Base-by-base conservation (phyloP, 2,329 filamentous ascomycete species). In the Colletotrichum sp. region DNA sequence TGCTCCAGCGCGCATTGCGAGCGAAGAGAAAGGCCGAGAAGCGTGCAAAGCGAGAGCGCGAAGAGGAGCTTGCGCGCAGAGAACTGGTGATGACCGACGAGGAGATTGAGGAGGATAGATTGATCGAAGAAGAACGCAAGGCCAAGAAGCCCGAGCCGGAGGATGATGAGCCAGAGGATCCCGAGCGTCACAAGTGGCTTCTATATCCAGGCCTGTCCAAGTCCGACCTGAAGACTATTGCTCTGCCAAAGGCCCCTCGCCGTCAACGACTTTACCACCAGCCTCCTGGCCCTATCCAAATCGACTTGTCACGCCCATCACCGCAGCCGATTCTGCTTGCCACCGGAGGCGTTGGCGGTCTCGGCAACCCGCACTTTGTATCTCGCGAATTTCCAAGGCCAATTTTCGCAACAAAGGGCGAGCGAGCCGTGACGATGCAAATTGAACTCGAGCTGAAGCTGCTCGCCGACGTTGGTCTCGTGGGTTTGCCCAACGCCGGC, bases 361-460 rank as follows among this genome's bases (percentile, higher is more conserved):
- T 98, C 9, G 97, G 97, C 13, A 99, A 99, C 81, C 95, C 97
- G 7, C 96, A 98, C 83, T 99, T 98, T 81, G 91, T 94, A 36
- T 94, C 94, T 6, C 93, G 93, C 70, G 90, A 92, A n/a, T 90
- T 92, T 65, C 90, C 92, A 5, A 90, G 94, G 56, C 97, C 97
- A 1, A 93, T 96, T 80, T 98, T 96, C 83, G 97, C 96, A 7
- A 98, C 96, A 1, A 94, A 92, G 78, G 97, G 97, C 56, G 95
- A 98, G 78, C 88, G 90, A 14, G 94, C 95, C 48, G 92, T 97
- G 80, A 93, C 91, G 52, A 88, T 99, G 81, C 92, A 93, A 63
- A 86, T 99, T 43, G 93, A 98, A 81, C 90, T 99, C 16, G 97
- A 99, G 83, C 90, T 99, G 76, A 98, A 98, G 87, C 90, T 99